phyloP scores from a whole-genome alignment of 768 basidiomycete genomes.

The Naganishia vaughanmartiniae region DNA sequence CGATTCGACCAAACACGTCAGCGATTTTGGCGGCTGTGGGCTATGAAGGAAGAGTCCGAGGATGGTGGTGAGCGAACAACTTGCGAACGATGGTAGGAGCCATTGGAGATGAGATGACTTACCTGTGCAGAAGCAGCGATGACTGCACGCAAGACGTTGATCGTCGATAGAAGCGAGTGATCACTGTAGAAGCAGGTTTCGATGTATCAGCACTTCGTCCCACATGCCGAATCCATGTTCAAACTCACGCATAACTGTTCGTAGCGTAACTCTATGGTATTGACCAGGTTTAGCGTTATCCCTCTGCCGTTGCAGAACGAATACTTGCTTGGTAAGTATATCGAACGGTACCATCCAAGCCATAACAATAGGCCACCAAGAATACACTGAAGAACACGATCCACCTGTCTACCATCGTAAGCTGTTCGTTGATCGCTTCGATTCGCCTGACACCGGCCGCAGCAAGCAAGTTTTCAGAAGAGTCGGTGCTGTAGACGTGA shows the following conservation, averaged over 20 bases:
- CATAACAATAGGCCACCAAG: constrained; percentile 45
- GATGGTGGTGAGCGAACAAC: constrained; percentile 20
- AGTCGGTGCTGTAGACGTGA: constrained; percentile 10
- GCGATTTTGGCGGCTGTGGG: constrained; percentile 42
- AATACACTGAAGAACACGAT: constrained; percentile 45
- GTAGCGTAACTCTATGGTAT: constrained; percentile 10
- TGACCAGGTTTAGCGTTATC: neutral
- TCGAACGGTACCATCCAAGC: constrained; percentile 32
- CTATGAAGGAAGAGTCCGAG: neutral
- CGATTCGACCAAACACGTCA: constrained; percentile 48
- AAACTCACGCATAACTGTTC: constrained; percentile 15
- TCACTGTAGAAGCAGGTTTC: neutral
- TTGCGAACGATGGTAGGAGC: neutral
- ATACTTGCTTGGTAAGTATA: constrained; percentile 34
- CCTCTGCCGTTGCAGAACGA: neutral
- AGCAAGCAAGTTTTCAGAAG: constrained; percentile 1
- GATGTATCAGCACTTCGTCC: neutral
- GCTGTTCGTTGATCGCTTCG: neutral
- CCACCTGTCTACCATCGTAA: constrained; percentile 1
- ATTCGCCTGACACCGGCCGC: constrained; percentile 1
- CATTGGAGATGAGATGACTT: neutral
- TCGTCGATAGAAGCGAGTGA: constrained; percentile 43
- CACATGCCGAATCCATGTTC: neutral
- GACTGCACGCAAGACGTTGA: constrained; percentile 45
- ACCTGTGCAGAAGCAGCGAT: constrained; percentile 42